Conservation (phyloP, 495 filamentous ascomycete genomes). For the Halenospora varia region DNA sequence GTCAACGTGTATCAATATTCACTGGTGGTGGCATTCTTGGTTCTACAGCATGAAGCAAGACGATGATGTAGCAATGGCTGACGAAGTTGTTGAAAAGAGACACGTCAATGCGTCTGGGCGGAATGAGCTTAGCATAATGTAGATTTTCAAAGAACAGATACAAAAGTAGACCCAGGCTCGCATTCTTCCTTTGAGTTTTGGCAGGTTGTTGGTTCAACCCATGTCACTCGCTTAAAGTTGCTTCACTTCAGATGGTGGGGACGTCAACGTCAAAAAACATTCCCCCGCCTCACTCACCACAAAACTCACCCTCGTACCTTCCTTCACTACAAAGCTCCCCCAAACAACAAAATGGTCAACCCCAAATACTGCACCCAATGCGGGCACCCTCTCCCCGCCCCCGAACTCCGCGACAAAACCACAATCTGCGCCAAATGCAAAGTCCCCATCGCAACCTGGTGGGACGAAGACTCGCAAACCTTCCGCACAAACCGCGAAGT, state of each 20-base stretch:
- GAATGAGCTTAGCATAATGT: neutral
- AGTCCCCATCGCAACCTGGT: conserved; percentile 22
- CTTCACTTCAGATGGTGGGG: too few species aligned
- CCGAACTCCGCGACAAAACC: conserved; percentile 14
- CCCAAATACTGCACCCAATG: conserved; percentile 24
- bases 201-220: too few species aligned
- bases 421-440: conserved; percentile 27
- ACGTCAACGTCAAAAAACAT: too few species aligned
- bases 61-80: neutral
- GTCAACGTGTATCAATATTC: neutral
- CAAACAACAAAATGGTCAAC: neutral
- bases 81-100: neutral
- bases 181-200: too few species aligned
- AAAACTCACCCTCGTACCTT: too few species aligned
- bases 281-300: too few species aligned
- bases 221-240: too few species aligned
- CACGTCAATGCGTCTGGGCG: neutral
- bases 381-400: conserved; percentile 19
- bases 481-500: conserved; percentile 24
- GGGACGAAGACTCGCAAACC: conserved; percentile 25
- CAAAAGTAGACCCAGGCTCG: too few species aligned
- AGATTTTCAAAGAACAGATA: neutral
- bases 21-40: neutral
- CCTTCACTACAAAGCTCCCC: neutral
- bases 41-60: neutral